Conservation (phyloP, 2,329 filamentous ascomycete genomes). For the Monosporascus sp. region DNA sequence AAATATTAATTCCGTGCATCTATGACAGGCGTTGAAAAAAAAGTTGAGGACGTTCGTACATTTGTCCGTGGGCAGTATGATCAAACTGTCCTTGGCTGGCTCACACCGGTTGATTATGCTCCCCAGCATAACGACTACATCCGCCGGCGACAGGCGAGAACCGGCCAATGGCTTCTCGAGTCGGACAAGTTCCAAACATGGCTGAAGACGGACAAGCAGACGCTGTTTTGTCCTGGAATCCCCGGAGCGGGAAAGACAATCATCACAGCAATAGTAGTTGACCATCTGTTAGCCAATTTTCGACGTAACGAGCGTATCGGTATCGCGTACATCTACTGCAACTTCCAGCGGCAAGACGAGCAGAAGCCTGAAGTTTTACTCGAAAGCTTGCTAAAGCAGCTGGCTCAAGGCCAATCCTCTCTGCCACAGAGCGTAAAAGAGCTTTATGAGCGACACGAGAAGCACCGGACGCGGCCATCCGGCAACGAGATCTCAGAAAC, state of each 20-base stretch:
- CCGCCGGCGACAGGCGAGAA: conserved; percentile 31
- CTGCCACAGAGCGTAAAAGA: conserved; percentile 20
- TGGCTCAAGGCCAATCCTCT: conserved; percentile 16
- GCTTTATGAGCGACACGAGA: conserved; percentile 21
- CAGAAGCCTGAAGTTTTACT: conserved; percentile 31
- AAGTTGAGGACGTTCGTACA: neutral
- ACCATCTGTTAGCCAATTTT: conserved; percentile 30
- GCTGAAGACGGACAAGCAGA: conserved; percentile 16
- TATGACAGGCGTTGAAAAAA: neutral
- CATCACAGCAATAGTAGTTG: conserved; percentile 34
- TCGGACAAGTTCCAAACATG: conserved; percentile 7
- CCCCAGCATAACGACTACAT: conserved; percentile 37
- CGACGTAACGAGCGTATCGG: conserved; percentile 5
- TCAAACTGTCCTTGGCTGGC: conserved; percentile 31
- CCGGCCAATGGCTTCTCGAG: conserved; percentile 19
- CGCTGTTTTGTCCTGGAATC: conserved; percentile 42
- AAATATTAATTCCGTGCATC: neutral
- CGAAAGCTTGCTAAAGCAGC: conserved; percentile 33
- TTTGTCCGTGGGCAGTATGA: conserved; percentile 19
- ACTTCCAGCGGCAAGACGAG: conserved; percentile 32
- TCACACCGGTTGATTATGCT: conserved; percentile 30
- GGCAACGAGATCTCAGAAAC: conserved; percentile 12
- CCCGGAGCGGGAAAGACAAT: conserved; percentile 47
- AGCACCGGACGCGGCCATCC: conserved; percentile 15
- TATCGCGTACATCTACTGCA: conserved; percentile 43